These are phyloP conservation scores for Boletus eberwhitei DNA, from an alignment of 768 basidiomycete genomes.

Conservation along the genomic window DNA sequence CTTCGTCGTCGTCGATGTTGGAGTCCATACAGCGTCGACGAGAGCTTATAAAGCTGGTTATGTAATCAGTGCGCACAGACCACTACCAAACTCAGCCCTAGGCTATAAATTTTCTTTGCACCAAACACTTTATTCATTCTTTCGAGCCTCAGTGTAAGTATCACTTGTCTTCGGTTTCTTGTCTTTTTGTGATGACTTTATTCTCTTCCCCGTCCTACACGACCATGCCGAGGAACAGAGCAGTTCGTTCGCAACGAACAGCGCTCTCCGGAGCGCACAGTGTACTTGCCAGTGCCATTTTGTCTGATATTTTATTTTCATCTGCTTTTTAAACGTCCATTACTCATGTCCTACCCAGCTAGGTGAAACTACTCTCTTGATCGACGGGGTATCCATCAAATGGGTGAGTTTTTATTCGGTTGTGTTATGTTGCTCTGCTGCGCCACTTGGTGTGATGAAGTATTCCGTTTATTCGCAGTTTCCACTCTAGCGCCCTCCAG, in stretches of 20 bases:
- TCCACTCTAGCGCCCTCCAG: constrained; percentile 71
- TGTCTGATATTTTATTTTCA: constrained; percentile 50
- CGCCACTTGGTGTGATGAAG: constrained; percentile 49
- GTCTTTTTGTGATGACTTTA: constrained; percentile 55
- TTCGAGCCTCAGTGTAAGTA: constrained; percentile 15
- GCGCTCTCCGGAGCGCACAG: constrained; percentile 58
- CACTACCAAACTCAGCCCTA: constrained; percentile 29
- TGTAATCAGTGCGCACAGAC: constrained; percentile 32
- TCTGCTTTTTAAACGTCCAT: neutral
- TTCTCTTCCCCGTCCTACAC: constrained; percentile 93
- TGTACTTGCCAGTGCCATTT: constrained; percentile 90
- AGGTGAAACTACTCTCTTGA: neutral
- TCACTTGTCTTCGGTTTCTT: neutral
- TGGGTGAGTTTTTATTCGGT: constrained; percentile 24
- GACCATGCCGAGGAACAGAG: constrained; percentile 86
- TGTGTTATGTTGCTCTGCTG: constrained; percentile 12
- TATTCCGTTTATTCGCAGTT: constrained; percentile 80
- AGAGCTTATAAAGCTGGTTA: constrained; percentile 20
- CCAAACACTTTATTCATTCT: neutral
- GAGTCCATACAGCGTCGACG: neutral
- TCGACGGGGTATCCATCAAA: neutral
- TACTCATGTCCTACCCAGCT: constrained; percentile 14
- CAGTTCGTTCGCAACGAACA: constrained; percentile 74
- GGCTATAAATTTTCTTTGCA: constrained; percentile 28
- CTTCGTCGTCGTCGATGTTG: constrained; percentile 18